Base-by-base conservation (phyloP, 805 yeast genomes). In the Blastobotrys peoriensis region DNA sequence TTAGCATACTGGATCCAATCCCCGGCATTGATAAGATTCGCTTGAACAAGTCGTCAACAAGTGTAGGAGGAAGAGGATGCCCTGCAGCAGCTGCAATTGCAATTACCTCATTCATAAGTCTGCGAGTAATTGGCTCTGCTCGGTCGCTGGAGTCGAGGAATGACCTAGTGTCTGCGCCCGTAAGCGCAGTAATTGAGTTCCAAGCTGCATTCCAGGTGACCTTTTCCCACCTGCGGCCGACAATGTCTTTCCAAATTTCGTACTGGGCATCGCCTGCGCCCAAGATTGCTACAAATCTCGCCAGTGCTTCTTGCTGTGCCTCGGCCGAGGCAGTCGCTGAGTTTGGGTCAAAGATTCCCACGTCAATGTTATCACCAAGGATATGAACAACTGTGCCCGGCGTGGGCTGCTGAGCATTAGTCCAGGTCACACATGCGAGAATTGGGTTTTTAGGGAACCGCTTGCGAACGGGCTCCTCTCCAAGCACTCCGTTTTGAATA, bases 71-170 rank as follows among this genome's bases (percentile, higher is more conserved):
- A 10, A 52, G 18, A 5, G n/a, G n/a, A 16, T 44, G 38, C 3
- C 86, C 87, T 48, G 81, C 89, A 5, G 85, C 76, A 39, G 72
- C 74, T 8, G 94, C 94, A 46, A 83, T 73, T 2, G 69, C 70
- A 17, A 74, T 61, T 15, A 84, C 69, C 58, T 83, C 93, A 22
- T 66, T 60, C 87, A 81, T 81, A 0, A 83, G 80, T 4, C 46
- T 15, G 2, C 45, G 22, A n/a, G 49, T 41, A 5, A 49, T 33
- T 10, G 35, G 28, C 16, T 40, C 16, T 1, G 56, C 56, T n/a
- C 40, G 45, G 4, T 27, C 37, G 34, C 48, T 42, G 16, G 52
- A 45, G 2, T 30, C 46, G 4, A 52, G 41, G 33, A 43, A 42
- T 3, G 38, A 30, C 41, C 46, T 27, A 17, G 54, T 51, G 34